Conservation (phyloP, 139 green algal genomes). For the Coccomyxa sp. region DNA sequence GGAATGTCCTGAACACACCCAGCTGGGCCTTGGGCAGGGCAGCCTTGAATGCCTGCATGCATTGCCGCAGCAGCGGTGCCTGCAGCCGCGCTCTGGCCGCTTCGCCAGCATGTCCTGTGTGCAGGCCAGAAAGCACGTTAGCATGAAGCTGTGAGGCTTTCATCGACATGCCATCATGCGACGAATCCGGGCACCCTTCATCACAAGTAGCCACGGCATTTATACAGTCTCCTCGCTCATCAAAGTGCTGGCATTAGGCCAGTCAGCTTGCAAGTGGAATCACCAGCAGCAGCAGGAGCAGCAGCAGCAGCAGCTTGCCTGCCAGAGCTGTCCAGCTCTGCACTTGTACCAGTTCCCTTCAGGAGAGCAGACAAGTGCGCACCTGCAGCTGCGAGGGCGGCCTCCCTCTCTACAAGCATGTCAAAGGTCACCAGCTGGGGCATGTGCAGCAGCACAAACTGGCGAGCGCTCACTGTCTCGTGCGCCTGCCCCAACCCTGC, state of each 20-base stretch:
- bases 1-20: slow-evolving; percentile 57
- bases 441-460: slow-evolving; percentile 13
- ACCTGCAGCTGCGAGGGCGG: slow-evolving; percentile 30
- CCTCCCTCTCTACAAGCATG: slow-evolving; percentile 39
- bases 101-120: slow-evolving; percentile 2
- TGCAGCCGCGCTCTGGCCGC: slow-evolving; percentile 27
- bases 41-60: slow-evolving; percentile 94
- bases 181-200: too few relatives aligned
- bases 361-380: not conserved
- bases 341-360: too few relatives aligned
- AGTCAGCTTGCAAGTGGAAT: too few relatives aligned
- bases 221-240: too few relatives aligned
- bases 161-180: too few relatives aligned
- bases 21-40: slow-evolving; percentile 78
- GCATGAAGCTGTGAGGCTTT: too few relatives aligned
- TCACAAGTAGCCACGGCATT: too few relatives aligned
- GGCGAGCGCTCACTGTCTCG: not conserved
- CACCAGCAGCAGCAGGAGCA: too few relatives aligned
- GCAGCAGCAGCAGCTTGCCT: too few relatives aligned
- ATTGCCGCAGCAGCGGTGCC: slow-evolving; percentile 48
- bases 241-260: too few relatives aligned
- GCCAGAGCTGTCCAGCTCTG: too few relatives aligned
- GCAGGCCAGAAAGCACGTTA: not conserved
- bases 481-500: too few relatives aligned
- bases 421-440: slow-evolving; percentile 49